These are phyloP conservation scores for Diaporthe nobilis DNA, from an alignment of 2,329 filamentous ascomycete genomes.

Conservation along the genomic window DNA sequence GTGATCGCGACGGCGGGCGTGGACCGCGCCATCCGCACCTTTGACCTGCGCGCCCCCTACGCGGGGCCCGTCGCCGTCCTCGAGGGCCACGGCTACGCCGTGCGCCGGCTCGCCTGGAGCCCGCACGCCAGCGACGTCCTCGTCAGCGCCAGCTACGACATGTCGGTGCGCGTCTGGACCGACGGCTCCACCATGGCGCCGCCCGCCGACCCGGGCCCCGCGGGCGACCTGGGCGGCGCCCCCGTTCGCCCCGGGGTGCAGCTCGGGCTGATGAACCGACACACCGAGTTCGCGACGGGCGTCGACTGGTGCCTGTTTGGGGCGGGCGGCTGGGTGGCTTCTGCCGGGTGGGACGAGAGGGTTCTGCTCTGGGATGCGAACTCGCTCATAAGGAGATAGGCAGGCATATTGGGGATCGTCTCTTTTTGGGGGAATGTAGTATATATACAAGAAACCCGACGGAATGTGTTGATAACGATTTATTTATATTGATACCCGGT, in stretches of 20 bases:
- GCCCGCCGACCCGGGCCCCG: neutral
- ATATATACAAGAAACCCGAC: constrained; percentile 12
- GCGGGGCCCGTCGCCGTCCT: constrained; percentile 81
- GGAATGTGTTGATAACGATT: constrained; percentile 1
- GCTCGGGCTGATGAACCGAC: constrained; percentile 88
- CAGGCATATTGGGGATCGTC: neutral
- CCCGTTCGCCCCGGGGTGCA: constrained; percentile 73
- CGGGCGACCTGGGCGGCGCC: constrained; percentile 46
- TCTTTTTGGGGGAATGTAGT: neutral
- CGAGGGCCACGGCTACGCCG: constrained; percentile 90
- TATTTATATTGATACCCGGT: constrained; percentile 40
- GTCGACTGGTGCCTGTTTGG: constrained; percentile 99
- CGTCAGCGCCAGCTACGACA: constrained; percentile 94
- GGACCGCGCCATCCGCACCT: constrained; percentile 87
- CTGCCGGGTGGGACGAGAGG: constrained; percentile 93
- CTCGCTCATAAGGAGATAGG: constrained; percentile 54
- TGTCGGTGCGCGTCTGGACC: constrained; percentile 95
- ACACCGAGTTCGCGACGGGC: constrained; percentile 96
- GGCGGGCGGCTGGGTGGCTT: constrained; percentile 94
- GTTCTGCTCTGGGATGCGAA: constrained; percentile 93
- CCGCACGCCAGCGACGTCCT: constrained; percentile 92
- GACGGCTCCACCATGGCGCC: constrained; percentile 69
- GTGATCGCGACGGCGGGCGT: constrained; percentile 91
- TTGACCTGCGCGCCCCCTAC: constrained; percentile 85
- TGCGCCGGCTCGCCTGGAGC: constrained; percentile 89